Evolutionary conservation across 1,139 yeast species (phyloP).

Genomic region (Scheffersomyces cryptocercus): DNA sequence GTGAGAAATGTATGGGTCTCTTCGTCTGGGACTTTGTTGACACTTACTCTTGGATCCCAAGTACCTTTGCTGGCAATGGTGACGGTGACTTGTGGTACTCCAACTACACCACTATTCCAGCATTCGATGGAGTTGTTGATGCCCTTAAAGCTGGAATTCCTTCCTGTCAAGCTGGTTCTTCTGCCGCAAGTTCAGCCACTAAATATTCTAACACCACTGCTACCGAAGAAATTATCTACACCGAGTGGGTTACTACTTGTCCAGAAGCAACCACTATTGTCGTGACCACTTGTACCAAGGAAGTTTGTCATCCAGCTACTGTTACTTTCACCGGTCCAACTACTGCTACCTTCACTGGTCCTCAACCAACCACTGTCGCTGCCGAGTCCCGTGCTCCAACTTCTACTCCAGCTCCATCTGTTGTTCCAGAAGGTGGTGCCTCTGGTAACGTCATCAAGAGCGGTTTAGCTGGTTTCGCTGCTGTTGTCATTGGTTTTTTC

Average conservation of each 20-base stretch:
- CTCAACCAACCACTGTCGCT: constrained; percentile 7
- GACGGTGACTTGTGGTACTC: background rate
- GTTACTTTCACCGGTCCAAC: constrained; percentile 14
- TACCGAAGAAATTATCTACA: constrained; percentile 16
- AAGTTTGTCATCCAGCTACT: constrained; percentile 11
- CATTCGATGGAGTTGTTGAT: background rate
- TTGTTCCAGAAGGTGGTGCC: constrained; percentile 4
- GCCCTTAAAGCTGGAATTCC: background rate
- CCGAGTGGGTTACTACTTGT: constrained; percentile 21
- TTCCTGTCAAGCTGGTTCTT: constrained; percentile 8
- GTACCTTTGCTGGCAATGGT: background rate
- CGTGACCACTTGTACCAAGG: constrained; percentile 14
- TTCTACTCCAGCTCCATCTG: background rate
- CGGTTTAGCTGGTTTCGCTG: constrained; percentile 15
- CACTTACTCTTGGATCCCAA: background rate
- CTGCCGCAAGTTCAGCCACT: constrained; percentile 5
- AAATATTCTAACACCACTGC: constrained; percentile 8
- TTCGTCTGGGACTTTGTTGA: constrained; percentile 1
- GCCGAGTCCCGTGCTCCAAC: constrained; percentile 26
- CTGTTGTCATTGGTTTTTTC: constrained; percentile 13
- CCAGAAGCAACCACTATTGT: constrained; percentile 16
- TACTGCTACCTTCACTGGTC: constrained; percentile 13
- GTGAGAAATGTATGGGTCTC: background rate
- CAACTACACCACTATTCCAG: background rate
- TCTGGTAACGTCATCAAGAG: constrained; percentile 11